These are phyloP conservation scores for Stephanodiscus minutulus DNA, from an alignment of 108 stramenopile genomes.

Conservation along the genomic window DNA sequence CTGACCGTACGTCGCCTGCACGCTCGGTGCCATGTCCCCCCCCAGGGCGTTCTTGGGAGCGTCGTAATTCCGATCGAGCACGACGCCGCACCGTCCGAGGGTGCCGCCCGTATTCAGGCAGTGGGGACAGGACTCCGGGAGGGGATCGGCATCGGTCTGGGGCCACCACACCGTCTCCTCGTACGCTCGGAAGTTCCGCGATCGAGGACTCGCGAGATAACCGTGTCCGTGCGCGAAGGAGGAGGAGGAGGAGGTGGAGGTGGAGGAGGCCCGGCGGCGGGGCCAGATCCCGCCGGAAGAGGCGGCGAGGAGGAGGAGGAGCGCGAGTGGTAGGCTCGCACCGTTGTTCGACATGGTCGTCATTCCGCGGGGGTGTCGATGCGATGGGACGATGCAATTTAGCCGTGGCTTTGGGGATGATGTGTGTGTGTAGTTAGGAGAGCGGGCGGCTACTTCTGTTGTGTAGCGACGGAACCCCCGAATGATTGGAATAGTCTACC, in stretches of 20 bases:
- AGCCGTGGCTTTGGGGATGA: neutral
- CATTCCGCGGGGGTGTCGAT: too few relatives aligned
- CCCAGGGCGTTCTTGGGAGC: conserved; percentile 23
- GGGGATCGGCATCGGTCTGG: conserved; percentile 27
- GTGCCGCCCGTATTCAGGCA: conserved; percentile 48
- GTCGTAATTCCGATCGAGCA: conserved; percentile 37
- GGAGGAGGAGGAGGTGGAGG: too few relatives aligned
- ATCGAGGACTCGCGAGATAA: conserved; percentile 21
- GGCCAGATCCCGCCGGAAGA: neutral
- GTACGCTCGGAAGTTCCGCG: conserved; percentile 33
- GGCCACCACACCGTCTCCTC: conserved; percentile 52
- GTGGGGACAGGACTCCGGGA: conserved; percentile 49
- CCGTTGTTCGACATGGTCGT: neutral
- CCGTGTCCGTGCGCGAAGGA: conserved; percentile 19
- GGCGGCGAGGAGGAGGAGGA: neutral
- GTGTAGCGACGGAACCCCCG: too few relatives aligned
- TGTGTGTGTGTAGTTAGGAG: too few relatives aligned
- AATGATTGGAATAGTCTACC: too few relatives aligned
- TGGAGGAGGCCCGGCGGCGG: neutral
- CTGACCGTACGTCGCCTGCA: conserved; percentile 38
- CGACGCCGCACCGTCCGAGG: conserved; percentile 41
- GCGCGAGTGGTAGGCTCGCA: neutral
- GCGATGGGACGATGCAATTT: too few relatives aligned
- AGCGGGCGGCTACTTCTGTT: too few relatives aligned
- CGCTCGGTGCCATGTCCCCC: neutral